Percentiles rank a stretch among this genome's conserved stretches.
Evolutionary conservation across 495 filamentous ascomycete genomes (phyloP).

Genomic region (Cercophora newfieldiana): DNA sequence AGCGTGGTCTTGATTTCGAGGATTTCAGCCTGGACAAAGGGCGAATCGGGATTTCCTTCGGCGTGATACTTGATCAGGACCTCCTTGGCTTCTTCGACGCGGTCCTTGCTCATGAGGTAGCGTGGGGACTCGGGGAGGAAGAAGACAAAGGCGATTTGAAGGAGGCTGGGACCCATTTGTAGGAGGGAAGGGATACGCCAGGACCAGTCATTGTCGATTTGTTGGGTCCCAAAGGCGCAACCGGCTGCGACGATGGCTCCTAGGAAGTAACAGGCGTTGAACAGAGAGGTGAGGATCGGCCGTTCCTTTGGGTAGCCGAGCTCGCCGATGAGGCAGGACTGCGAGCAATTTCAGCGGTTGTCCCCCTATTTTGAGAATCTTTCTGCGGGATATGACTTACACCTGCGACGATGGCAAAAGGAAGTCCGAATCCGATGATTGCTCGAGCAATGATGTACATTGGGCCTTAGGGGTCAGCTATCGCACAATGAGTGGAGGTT

Average conservation of each 20-base stretch:
- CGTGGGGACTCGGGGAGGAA: slow-evolving; percentile 62
- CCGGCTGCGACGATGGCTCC: slow-evolving; percentile 62
- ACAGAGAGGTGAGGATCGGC: slow-evolving; percentile 62
- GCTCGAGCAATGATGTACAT: slow-evolving; percentile 68
- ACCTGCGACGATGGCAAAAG: slow-evolving; percentile 62
- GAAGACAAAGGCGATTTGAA: slow-evolving; percentile 59
- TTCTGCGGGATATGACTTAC: too few relatives aligned
- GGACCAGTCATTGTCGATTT: slow-evolving; percentile 58
- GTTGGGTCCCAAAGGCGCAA: slow-evolving; percentile 57
- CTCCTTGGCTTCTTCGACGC: slow-evolving; percentile 56
- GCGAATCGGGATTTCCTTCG: slow-evolving; percentile 56
- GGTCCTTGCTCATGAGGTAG: slow-evolving; percentile 59
- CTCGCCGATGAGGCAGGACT: slow-evolving; percentile 64
- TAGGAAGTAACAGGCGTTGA: slow-evolving; percentile 66
- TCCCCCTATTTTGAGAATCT: too few relatives aligned
- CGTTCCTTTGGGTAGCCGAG: slow-evolving; percentile 66
- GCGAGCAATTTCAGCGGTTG: too few relatives aligned
- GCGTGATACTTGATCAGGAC: slow-evolving; percentile 64
- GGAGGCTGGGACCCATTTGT: slow-evolving; percentile 53
- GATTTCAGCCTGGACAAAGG: slow-evolving; percentile 59
- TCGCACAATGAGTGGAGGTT: slow-evolving; percentile 9
- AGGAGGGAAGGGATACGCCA: slow-evolving; percentile 65
- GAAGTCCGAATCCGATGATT: slow-evolving; percentile 63
- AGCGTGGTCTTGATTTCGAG: slow-evolving; percentile 62
- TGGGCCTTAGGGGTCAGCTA: slow-evolving; percentile 17